Evolutionary conservation across 768 basidiomycete genomes (phyloP).

Genomic region (Termitomyces sp.): DNA sequence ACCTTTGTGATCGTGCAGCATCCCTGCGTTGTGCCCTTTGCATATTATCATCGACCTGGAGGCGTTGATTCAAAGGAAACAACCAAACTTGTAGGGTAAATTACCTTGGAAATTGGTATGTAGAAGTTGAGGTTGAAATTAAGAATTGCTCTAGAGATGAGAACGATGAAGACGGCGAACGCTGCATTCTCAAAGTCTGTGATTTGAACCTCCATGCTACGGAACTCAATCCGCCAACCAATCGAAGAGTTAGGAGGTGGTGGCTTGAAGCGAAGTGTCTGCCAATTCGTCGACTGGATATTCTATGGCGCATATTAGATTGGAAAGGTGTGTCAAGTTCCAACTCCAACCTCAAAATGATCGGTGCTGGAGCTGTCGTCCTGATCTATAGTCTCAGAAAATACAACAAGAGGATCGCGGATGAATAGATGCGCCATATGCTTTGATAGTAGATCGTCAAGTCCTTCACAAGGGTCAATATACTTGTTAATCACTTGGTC

Average conservation of each 20-base stretch:
- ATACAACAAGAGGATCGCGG: slow-evolving; percentile 93
- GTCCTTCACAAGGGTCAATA: slow-evolving; percentile 42
- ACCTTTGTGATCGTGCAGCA: slow-evolving; percentile 70
- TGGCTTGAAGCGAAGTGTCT: slow-evolving; percentile 97
- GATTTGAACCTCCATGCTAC: slow-evolving; percentile 98
- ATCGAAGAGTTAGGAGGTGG: slow-evolving; percentile 91
- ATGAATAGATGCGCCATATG: slow-evolving; percentile 97
- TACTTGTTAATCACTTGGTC: background rate
- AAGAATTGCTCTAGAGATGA: slow-evolving; percentile 91
- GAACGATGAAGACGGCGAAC: slow-evolving; percentile 90
- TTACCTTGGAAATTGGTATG: slow-evolving; percentile 93
- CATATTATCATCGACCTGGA: slow-evolving; percentile 97
- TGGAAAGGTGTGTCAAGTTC: background rate
- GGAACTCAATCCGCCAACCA: slow-evolving; percentile 98
- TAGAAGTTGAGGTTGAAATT: slow-evolving; percentile 92
- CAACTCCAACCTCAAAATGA: slow-evolving; percentile 80
- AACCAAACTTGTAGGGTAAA: background rate
- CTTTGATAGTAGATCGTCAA: slow-evolving; percentile 84
- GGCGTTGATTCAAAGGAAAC: background rate
- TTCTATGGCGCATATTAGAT: slow-evolving; percentile 49
- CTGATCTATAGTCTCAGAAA: slow-evolving; percentile 90
- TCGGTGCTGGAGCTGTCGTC: slow-evolving; percentile 86
- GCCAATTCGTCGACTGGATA: slow-evolving; percentile 99
- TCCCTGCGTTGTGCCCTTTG: slow-evolving; percentile 79
- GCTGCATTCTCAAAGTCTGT: slow-evolving; percentile 99